Evolutionary conservation across 2,329 filamentous ascomycete genomes (phyloP).

Genomic region (Hypoxylon sp.): DNA sequence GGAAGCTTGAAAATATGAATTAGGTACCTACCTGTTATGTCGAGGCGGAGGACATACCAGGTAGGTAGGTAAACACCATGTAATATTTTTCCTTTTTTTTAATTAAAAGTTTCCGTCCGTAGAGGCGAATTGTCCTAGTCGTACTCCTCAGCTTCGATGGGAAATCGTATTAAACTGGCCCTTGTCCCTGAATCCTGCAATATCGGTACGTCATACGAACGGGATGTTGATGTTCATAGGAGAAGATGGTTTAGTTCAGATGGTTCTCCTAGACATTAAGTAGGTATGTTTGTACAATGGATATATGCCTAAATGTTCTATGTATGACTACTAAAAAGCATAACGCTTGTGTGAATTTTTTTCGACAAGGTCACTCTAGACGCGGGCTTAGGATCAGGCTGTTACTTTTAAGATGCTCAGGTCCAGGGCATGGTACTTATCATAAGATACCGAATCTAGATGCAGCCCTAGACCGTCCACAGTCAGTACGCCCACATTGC

Average conservation of each 20-base stretch:
- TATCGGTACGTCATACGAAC: conserved; percentile 28
- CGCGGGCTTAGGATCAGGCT: background rate
- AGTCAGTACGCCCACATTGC: conserved; percentile 24
- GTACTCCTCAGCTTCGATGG: conserved; percentile 15
- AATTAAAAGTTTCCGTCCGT: no score
- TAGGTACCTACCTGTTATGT: no score
- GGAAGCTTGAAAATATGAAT: background rate
- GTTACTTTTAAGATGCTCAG: conserved; percentile 2
- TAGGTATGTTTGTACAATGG: conserved; percentile 23
- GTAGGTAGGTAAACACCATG: no score
- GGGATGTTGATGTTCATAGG: conserved; percentile 3
- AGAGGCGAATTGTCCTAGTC: conserved; percentile 15
- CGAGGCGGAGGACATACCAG: no score
- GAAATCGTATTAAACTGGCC: conserved; percentile 27
- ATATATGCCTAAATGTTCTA: conserved; percentile 13
- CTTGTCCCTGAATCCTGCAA: conserved; percentile 19
- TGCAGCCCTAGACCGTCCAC: conserved; percentile 11
- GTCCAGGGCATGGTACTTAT: conserved; percentile 16
- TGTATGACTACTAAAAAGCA: background rate
- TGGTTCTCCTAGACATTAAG: conserved; percentile 22
- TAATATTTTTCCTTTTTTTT: no score
- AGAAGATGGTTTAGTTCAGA: conserved; percentile 10
- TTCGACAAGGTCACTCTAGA: conserved; percentile 7
- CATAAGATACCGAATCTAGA: background rate
- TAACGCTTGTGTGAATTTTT: background rate